Evolutionary conservation across 2,329 filamentous ascomycete genomes (phyloP).

Genomic region (Kalmusia sp.): DNA sequence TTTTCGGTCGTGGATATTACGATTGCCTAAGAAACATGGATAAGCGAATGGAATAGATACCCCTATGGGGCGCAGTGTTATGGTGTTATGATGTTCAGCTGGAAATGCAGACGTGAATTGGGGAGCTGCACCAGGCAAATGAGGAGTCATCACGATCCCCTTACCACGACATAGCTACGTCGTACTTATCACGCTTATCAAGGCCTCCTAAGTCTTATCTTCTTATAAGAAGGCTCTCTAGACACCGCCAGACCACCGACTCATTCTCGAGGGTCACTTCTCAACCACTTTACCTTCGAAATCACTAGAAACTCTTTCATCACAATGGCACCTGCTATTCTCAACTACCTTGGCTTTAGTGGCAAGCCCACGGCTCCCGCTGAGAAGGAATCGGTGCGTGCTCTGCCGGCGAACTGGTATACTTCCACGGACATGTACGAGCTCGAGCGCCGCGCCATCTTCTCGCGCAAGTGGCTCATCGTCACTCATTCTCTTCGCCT

Average conservation of each 20-base stretch:
- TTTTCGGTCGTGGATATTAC: constrained; percentile 7
- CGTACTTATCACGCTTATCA: background rate
- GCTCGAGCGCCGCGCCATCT: constrained; percentile 54
- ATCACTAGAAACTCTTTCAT: background rate
- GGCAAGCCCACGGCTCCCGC: background rate
- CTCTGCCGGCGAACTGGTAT: constrained; percentile 47
- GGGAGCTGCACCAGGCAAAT: constrained; percentile 1
- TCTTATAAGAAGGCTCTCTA: constrained; percentile 3
- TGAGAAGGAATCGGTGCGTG: constrained; percentile 33
- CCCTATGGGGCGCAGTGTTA: constrained; percentile 12
- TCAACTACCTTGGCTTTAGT: constrained; percentile 10
- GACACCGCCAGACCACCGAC: background rate
- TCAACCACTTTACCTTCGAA: background rate
- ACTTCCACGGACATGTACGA: constrained; percentile 48
- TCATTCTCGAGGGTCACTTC: background rate
- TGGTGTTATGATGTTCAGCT: constrained; percentile 7
- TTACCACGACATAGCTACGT: background rate
- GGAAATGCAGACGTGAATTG: constrained; percentile 2
- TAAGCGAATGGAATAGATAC: constrained; percentile 12
- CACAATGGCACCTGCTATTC: constrained; percentile 6
- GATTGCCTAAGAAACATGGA: background rate
- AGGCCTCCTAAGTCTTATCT: background rate
- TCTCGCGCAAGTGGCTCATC: constrained; percentile 47
- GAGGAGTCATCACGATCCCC: constrained; percentile 2
- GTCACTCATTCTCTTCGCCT: constrained; percentile 39